Evolutionary conservation across 1,284 basidiomycete species (phyloP).

Genomic region (Pseudozyma flocculosa): DNA sequence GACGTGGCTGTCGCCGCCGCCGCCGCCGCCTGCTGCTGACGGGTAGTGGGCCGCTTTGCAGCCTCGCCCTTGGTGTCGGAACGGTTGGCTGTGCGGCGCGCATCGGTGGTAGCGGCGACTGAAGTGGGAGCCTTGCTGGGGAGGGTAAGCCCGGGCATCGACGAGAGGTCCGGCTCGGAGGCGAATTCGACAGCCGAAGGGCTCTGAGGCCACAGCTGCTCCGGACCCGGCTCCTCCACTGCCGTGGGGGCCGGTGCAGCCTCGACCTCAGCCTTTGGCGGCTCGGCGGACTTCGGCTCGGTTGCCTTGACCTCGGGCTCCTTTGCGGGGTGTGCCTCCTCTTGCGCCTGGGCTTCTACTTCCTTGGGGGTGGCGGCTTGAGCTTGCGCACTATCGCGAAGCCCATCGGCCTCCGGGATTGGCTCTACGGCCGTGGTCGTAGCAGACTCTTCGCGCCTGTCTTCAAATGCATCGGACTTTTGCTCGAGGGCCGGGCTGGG

Average conservation of each 20-base stretch:
- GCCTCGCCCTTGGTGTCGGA: conserved; percentile 14
- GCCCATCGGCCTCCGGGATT: too few relatives aligned
- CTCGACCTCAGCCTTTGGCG: conserved; percentile 10
- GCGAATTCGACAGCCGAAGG: conserved; percentile 51
- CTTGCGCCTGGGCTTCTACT: background rate
- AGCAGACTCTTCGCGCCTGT: too few relatives aligned
- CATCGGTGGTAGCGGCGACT: conserved; percentile 2
- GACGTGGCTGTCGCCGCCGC: conserved; percentile 1
- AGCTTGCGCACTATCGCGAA: too few relatives aligned
- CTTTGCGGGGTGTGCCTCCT: conserved; percentile 12
- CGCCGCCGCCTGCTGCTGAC: conserved; percentile 20
- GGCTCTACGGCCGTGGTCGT: too few relatives aligned
- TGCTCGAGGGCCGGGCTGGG: conserved; percentile 9
- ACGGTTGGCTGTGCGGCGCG: conserved; percentile 1
- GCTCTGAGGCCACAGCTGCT: conserved; percentile 48
- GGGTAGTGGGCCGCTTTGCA: conserved; percentile 14
- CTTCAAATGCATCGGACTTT: conserved; percentile 3
- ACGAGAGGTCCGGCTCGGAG: conserved; percentile 36
- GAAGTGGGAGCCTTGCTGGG: conserved; percentile 7
- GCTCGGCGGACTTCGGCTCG: conserved; percentile 3
- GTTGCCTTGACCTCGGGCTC: conserved; percentile 15
- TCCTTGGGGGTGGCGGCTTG: conserved; percentile 5
- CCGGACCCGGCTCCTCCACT: conserved; percentile 27
- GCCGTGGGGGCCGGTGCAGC: conserved; percentile 18
- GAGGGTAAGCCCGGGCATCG: conserved; percentile 17